Conservation (phyloP, 208 protist genomes). For the Trypanosoma caninum region DNA sequence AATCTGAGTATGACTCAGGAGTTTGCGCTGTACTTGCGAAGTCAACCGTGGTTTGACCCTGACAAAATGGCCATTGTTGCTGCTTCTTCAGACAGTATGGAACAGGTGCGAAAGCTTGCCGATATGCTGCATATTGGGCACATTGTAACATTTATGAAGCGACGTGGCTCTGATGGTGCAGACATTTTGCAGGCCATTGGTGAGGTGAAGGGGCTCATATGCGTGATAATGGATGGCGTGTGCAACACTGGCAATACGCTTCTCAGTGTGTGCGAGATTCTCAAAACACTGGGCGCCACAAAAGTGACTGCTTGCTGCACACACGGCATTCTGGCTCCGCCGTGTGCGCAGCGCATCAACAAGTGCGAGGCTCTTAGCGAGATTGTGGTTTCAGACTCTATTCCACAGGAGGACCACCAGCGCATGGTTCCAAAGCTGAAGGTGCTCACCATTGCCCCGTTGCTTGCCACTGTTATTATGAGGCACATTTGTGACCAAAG, state of each 20-base stretch:
- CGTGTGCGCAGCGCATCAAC: constrained; percentile 87
- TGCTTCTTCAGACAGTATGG: constrained; percentile 94
- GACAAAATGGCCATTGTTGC: constrained; percentile 91
- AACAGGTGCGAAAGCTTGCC: constrained; percentile 87
- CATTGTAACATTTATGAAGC: constrained; percentile 96
- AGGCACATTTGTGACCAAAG: constrained; percentile 70
- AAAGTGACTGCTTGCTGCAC: constrained; percentile 92
- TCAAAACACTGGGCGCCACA: constrained; percentile 90
- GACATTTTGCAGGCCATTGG: constrained; percentile 93
- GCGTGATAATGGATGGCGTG: constrained; percentile 96
- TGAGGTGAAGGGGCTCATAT: constrained; percentile 90
- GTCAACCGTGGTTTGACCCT: constrained; percentile 71
- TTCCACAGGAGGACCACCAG: constrained; percentile 86
- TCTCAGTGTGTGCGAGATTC: constrained; percentile 87
- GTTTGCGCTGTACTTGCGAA: constrained; percentile 70
- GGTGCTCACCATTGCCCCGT: constrained; percentile 85
- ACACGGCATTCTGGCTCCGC: constrained; percentile 92
- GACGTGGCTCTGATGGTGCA: constrained; percentile 76
- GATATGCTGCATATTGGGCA: constrained; percentile 82
- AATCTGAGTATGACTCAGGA: constrained; percentile 88
- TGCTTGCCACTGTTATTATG: constrained; percentile 78
- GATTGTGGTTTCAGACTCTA: constrained; percentile 93
- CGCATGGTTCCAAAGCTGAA: constrained; percentile 74
- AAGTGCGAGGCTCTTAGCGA: constrained; percentile 79
- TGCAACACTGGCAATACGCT: constrained; percentile 95